Percentiles rank a stretch among this genome's conserved stretches.
Evolutionary conservation across 257 asterid species (phyloP).

Genomic region (Solanum pennellii): DNA sequence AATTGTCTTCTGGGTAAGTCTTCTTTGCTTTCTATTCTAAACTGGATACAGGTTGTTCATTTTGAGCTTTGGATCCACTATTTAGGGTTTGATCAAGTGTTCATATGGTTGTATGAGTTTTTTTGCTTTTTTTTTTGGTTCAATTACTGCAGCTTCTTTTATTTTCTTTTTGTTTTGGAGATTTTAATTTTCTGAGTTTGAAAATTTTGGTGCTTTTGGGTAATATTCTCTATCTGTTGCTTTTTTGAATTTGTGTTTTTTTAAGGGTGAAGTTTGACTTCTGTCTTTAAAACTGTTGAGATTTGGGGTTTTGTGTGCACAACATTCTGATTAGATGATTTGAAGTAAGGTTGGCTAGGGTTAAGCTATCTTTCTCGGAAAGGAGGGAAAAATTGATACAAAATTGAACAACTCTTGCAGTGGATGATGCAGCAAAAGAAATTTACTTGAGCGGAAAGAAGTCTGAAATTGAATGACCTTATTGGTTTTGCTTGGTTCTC

Average conservation of each 20-base stretch:
- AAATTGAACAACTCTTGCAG: neutral
- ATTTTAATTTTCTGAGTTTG: neutral
- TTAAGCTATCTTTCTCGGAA: neutral
- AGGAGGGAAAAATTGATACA: neutral
- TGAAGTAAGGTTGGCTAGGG: neutral
- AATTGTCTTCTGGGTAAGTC: too few relatives aligned
- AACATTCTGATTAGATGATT: neutral
- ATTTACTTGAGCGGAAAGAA: neutral
- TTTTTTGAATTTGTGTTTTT: neutral
- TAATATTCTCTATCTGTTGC: neutral
- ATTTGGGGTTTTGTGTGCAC: neutral
- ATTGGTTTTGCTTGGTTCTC: neutral
- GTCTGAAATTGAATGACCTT: neutral
- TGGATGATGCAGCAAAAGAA: neutral
- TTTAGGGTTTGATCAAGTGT: slow-evolving; percentile 5
- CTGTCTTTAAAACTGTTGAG: neutral
- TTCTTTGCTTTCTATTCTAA: neutral
- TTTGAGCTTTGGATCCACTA: slow-evolving; percentile 12
- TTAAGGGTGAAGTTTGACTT: neutral
- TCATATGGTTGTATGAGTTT: neutral
- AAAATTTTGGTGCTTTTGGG: neutral
- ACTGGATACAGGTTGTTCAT: neutral
- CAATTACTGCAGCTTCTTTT: neutral
- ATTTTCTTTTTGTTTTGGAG: too few relatives aligned
- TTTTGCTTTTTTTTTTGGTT: neutral